These are phyloP conservation scores for Phytophthora hibernalis DNA, from an alignment of 352 stramenopile species.

Conservation along the genomic window DNA sequence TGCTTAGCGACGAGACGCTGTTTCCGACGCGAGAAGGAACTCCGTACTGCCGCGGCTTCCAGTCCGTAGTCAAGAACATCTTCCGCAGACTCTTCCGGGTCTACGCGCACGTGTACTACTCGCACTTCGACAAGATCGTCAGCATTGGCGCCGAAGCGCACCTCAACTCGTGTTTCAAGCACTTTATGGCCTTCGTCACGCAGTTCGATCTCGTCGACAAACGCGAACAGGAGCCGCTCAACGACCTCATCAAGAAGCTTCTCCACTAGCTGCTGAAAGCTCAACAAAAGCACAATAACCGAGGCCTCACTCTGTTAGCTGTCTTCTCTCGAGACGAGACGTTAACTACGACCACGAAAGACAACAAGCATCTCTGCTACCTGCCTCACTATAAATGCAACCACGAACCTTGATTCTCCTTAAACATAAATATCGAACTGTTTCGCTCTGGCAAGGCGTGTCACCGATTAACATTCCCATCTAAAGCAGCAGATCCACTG, in stretches of 20 bases:
- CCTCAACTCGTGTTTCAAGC: slow-evolving; percentile 98
- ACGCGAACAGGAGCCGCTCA: slow-evolving; percentile 94
- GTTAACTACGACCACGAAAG: slow-evolving; percentile 9
- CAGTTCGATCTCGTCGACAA: slow-evolving; percentile 95
- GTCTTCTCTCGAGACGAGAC: not conserved
- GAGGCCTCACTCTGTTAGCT: slow-evolving; percentile 18
- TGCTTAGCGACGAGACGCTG: slow-evolving; percentile 82
- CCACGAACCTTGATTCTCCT: slow-evolving; percentile 19
- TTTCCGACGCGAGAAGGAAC: slow-evolving; percentile 76
- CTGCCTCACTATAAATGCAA: slow-evolving; percentile 22
- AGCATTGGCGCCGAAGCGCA: slow-evolving; percentile 94
- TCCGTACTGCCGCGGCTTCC: slow-evolving; percentile 86
- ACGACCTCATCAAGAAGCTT: slow-evolving; percentile 95
- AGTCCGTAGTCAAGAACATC: slow-evolving; percentile 91
- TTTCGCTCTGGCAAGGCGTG: slow-evolving; percentile 20
- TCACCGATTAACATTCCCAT: not conserved
- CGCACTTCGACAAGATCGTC: slow-evolving; percentile 96
- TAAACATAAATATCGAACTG: slow-evolving; percentile 47
- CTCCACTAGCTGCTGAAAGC: slow-evolving; percentile 36
- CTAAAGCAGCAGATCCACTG: slow-evolving; percentile 60
- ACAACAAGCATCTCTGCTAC: slow-evolving; percentile 1
- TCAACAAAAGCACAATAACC: slow-evolving; percentile 5
- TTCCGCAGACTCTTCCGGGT: slow-evolving; percentile 97
- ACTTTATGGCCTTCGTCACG: slow-evolving; percentile 98
- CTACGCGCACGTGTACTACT: slow-evolving; percentile 97